Evolutionary conservation across 1,139 yeast species (phyloP).

Genomic region (Meyerozyma elateridarum): DNA sequence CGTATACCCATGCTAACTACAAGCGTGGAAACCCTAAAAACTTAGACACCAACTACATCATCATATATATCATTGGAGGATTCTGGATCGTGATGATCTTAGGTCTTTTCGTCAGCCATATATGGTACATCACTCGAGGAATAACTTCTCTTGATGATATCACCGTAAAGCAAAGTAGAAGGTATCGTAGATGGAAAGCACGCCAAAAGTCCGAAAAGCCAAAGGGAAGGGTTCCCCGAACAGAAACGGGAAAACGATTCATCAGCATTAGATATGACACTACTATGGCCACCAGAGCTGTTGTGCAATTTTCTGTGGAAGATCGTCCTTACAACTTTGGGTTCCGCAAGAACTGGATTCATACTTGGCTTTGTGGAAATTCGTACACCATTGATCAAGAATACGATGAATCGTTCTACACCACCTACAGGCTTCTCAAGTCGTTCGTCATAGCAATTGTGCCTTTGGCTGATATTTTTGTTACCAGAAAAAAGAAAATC

Average conservation of each 20-base stretch:
- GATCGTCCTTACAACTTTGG: conserved; percentile 30
- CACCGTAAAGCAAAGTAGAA: conserved; percentile 20
- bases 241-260: conserved; percentile 29
- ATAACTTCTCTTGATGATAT: conserved; percentile 26
- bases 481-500: conserved; percentile 6
- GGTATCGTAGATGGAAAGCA: conserved; percentile 20
- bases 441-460: conserved; percentile 21
- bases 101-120: conserved; percentile 7
- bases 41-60: conserved; percentile 9
- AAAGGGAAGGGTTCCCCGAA: conserved; percentile 19
- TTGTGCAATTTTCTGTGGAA: conserved; percentile 25
- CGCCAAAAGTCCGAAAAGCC: conserved; percentile 9
- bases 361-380: conserved; percentile 28
- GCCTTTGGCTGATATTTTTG: conserved; percentile 28
- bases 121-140: conserved; percentile 8
- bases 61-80: conserved; percentile 6
- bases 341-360: conserved; percentile 28
- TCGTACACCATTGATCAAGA: conserved; percentile 16
- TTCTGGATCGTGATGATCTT: conserved; percentile 9
- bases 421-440: conserved; percentile 13
- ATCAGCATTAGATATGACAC: conserved; percentile 26
- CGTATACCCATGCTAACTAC: conserved; percentile 5
- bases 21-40: conserved; percentile 5
- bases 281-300: conserved; percentile 21
- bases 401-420: conserved; percentile 5